A percentile compares a stretch with the other conserved stretches of the same genome.
Evolutionary conservation across 495 filamentous ascomycete species (phyloP).

Genomic region (Xylaria telfairii): DNA sequence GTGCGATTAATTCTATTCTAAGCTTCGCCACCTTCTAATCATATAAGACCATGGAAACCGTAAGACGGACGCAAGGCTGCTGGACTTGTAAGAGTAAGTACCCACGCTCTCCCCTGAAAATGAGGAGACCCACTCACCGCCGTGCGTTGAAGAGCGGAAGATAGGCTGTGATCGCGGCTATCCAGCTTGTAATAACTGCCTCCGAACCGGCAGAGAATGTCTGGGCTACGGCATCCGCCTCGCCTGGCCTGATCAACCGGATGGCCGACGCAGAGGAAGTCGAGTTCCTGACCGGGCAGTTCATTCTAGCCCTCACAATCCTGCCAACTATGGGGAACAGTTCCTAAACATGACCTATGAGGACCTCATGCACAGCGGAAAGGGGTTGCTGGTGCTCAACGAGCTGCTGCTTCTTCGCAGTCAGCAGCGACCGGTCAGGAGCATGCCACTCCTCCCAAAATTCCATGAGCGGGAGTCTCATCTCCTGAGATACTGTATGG

Average conservation of each 20-base stretch:
- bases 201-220: slow-evolving; percentile 44
- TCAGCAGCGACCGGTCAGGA: slow-evolving; percentile 34
- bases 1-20: slow-evolving; percentile 17
- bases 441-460: slow-evolving; percentile 33
- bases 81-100: slow-evolving; percentile 49
- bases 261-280: slow-evolving; percentile 41
- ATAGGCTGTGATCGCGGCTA: slow-evolving; percentile 47
- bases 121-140: slow-evolving; percentile 22
- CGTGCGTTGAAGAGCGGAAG: slow-evolving; percentile 38
- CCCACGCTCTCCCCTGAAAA: slow-evolving; percentile 1
- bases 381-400: slow-evolving; percentile 36
- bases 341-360: slow-evolving; percentile 41
- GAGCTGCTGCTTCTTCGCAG: slow-evolving; percentile 30
- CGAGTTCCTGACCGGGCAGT: slow-evolving; percentile 37
- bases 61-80: slow-evolving; percentile 44
- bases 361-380: slow-evolving; percentile 37
- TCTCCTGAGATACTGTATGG: slow-evolving; percentile 41
- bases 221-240: slow-evolving; percentile 47
- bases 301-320: slow-evolving; percentile 36
- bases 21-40: slow-evolving; percentile 22
- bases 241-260: slow-evolving; percentile 45
- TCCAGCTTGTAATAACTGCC: slow-evolving; percentile 48
- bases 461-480: slow-evolving; percentile 38
- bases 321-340: slow-evolving; percentile 38
- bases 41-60: slow-evolving; percentile 37